Evolutionary conservation across 495 filamentous ascomycete genomes (phyloP).

Genomic region (Penicilliopsis zonata): DNA sequence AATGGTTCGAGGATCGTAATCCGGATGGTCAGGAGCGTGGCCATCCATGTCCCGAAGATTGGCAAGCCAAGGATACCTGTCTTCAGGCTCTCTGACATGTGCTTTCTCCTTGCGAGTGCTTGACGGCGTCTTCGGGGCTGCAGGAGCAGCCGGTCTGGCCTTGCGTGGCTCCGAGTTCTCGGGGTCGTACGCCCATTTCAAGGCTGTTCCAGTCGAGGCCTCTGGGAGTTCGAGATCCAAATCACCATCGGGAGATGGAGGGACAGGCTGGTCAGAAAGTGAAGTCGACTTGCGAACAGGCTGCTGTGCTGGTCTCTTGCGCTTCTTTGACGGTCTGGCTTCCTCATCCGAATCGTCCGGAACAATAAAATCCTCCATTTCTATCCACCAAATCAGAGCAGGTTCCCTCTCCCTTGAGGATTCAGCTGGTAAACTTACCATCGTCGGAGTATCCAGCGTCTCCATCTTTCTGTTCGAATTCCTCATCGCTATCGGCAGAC

Average conservation of each 20-base stretch:
- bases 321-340: slow-evolving; percentile 50
- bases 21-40: slow-evolving; percentile 67
- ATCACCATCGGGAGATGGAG: slow-evolving; percentile 38
- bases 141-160: slow-evolving; percentile 30
- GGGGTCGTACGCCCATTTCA: slow-evolving; percentile 79
- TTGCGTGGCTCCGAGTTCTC: slow-evolving; percentile 52
- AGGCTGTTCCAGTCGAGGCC: slow-evolving; percentile 59
- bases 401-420: background rate
- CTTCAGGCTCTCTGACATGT: slow-evolving; percentile 64
- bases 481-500: slow-evolving; percentile 48
- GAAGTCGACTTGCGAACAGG: slow-evolving; percentile 40
- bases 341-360: slow-evolving; percentile 74
- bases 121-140: slow-evolving; percentile 30
- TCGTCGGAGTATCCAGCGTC: slow-evolving; percentile 44
- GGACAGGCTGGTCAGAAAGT: slow-evolving; percentile 36
- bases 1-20: slow-evolving; percentile 85
- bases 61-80: slow-evolving; percentile 83
- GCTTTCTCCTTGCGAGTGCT: slow-evolving; percentile 59
- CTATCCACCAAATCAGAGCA: slow-evolving; percentile 27
- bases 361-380: slow-evolving; percentile 79
- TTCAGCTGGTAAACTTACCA: slow-evolving; percentile 37
- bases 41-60: slow-evolving; percentile 71
- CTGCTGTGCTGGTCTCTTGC: slow-evolving; percentile 49
- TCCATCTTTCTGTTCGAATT: slow-evolving; percentile 48
- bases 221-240: slow-evolving; percentile 35